Conservation (phyloP, 1,284 basidiomycete genomes). For the Moesziomyces parantarcticus region DNA sequence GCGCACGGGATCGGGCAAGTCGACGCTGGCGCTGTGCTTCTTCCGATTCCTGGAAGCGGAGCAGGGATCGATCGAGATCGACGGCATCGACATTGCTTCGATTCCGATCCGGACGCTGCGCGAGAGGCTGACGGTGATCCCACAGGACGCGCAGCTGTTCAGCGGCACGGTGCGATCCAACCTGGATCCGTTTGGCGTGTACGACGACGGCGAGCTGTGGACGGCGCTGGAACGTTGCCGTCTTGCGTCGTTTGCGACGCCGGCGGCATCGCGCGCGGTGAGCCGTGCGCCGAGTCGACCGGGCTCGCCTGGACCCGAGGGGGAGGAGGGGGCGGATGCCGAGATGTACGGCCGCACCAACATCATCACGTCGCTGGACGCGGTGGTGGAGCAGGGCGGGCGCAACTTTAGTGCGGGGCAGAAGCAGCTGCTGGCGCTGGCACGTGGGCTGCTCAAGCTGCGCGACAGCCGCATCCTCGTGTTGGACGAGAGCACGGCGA, state of each 20-base stretch:
- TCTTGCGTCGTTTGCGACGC: conserved; percentile 62
- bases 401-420: conserved; percentile 72
- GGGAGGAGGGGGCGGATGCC: conserved; percentile 12
- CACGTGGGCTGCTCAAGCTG: conserved; percentile 71
- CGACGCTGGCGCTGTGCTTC: conserved; percentile 88
- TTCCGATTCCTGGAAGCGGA: conserved; percentile 93
- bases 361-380: conserved; percentile 71
- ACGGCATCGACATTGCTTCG: conserved; percentile 85
- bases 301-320: conserved; percentile 30
- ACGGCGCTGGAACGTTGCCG: conserved; percentile 71
- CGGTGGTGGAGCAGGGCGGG: conserved; percentile 71
- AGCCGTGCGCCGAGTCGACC: conserved; percentile 50
- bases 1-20: conserved; percentile 86
- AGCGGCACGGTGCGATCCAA: conserved; percentile 65
- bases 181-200: conserved; percentile 76
- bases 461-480: conserved; percentile 72
- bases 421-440: conserved; percentile 72
- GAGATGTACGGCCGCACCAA: conserved; percentile 66
- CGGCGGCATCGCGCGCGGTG: conserved; percentile 35
- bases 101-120: conserved; percentile 89
- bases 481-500: conserved; percentile 72
- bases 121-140: conserved; percentile 85
- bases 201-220: conserved; percentile 76
- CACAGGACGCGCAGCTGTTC: conserved; percentile 76
- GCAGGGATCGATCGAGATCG: conserved; percentile 82